Conservation (phyloP, 768 basidiomycete genomes). For the Grammothele lineata region DNA sequence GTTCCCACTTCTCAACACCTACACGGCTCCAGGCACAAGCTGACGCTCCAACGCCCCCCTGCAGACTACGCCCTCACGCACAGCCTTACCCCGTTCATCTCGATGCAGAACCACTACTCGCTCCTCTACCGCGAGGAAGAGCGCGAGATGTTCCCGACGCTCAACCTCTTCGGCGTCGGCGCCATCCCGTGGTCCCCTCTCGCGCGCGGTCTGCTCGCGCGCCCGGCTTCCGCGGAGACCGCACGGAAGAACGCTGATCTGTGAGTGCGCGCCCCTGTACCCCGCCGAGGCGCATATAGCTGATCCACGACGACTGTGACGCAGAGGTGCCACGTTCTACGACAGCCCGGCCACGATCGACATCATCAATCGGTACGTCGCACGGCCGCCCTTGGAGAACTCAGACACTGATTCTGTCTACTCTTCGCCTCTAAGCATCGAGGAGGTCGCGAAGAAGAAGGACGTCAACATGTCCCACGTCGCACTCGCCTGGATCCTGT, state of each 20-base stretch:
- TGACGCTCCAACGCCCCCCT: background rate
- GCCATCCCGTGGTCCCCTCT: conserved; percentile 39
- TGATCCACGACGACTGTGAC: too few relatives aligned
- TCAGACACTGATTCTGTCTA: too few relatives aligned
- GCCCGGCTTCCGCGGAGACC: conserved; percentile 23
- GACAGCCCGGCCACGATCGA: too few relatives aligned
- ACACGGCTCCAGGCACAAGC: conserved; percentile 23
- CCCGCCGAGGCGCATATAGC: too few relatives aligned
- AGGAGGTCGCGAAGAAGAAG: too few relatives aligned
- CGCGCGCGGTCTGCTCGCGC: conserved; percentile 30
- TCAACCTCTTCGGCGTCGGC: conserved; percentile 36
- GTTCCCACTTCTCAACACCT: background rate
- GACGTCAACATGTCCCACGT: too few relatives aligned
- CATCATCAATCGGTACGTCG: too few relatives aligned
- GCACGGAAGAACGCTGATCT: conserved; percentile 21
- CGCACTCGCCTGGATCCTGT: too few relatives aligned
- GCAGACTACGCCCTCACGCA: conserved; percentile 41
- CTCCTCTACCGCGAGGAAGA: conserved; percentile 61
- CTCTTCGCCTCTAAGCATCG: too few relatives aligned
- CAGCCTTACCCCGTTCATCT: conserved; percentile 50
- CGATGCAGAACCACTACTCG: conserved; percentile 60
- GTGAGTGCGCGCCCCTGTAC: conserved; percentile 10
- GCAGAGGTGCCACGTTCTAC: too few relatives aligned
- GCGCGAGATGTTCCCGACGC: conserved; percentile 50
- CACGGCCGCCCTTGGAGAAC: too few relatives aligned